Evolutionary conservation across 169 alveolate genomes (phyloP), one percentile per base, ranked within the genome.

Genomic region (Theileria orientalis): DNA sequence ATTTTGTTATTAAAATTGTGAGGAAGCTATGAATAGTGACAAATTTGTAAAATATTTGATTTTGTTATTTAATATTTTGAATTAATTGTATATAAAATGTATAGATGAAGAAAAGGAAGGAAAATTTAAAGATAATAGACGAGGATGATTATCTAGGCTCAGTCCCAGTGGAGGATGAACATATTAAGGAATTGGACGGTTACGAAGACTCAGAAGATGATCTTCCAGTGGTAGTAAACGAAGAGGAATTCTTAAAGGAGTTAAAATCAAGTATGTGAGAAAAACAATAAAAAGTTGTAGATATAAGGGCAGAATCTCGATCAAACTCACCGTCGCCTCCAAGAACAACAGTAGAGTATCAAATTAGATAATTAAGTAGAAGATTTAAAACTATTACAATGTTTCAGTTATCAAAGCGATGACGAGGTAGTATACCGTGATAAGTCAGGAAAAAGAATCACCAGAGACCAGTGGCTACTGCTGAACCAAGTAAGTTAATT

Each of bases 361-460:
- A 8, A 0, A 11, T n/a, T 54, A 29, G 14, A 54, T 25, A 9
- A 54, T 25, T 23, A 13, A 9, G 8, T 54, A 14, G 30, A 14
- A 9, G 8, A 16, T 0, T 25, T 42, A 6, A 27, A 62, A n/a
- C 8, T 8, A 32, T 11, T 3, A 44, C 2, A 30, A 23, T 41
- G 8, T 47, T n/a, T 21, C 6, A 30, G 41, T 8, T 21, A 44
- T 13, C 42, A 8, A 11, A 72, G 21, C 29, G 86, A 77, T 13
- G 86, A 77, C 6, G 86, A 77, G 2, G 76, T 79, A 40, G 79
- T 79, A 9, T 79, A 79, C 47, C 87, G 87, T 63, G 87, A 79
- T 32, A 79, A 79, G 33, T 57, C 70, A 13, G 87, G 87, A 2
- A 70, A 52, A 51, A 61, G 83, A 0, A 78, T 78, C 32, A 71